Conservation (phyloP, 2,329 filamentous ascomycete genomes). For the Trichocomaceae sp. region DNA sequence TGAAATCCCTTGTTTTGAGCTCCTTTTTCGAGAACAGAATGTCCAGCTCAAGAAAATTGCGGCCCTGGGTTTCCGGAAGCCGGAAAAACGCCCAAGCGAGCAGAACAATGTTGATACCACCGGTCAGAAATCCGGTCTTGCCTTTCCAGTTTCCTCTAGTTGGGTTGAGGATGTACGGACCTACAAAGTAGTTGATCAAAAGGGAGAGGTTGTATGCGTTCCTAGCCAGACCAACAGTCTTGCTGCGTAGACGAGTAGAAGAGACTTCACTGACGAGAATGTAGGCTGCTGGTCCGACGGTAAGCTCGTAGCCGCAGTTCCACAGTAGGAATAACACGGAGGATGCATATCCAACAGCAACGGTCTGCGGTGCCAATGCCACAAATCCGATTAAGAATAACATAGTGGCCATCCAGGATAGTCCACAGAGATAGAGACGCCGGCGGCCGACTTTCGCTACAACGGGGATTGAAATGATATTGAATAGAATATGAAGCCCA, state of each 20-base stretch:
- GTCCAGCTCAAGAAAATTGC: slow-evolving; percentile 36
- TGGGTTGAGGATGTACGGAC: slow-evolving; percentile 37
- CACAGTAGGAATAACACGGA: slow-evolving; percentile 34
- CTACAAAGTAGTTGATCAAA: slow-evolving; percentile 34
- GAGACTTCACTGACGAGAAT: slow-evolving; percentile 43
- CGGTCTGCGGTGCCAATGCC: slow-evolving; percentile 37
- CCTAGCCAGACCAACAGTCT: slow-evolving; percentile 39
- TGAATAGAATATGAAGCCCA: slow-evolving; percentile 31
- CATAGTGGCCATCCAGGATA: slow-evolving; percentile 26
- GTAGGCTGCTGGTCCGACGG: slow-evolving; percentile 40
- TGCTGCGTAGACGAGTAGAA: slow-evolving; percentile 38
- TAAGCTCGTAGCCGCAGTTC: slow-evolving; percentile 35
- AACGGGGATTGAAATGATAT: slow-evolving; percentile 27
- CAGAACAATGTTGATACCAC: slow-evolving; percentile 15
- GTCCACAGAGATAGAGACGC: slow-evolving; percentile 26
- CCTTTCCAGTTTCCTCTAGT: slow-evolving; percentile 22
- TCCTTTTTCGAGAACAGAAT: slow-evolving; percentile 55
- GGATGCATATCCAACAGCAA: slow-evolving; percentile 29
- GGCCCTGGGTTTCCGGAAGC: slow-evolving; percentile 26
- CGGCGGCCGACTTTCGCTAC: slow-evolving; percentile 29
- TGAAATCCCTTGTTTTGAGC: slow-evolving; percentile 7
- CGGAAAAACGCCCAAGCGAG: slow-evolving; percentile 11
- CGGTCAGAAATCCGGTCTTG: slow-evolving; percentile 26
- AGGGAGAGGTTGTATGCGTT: slow-evolving; percentile 35
- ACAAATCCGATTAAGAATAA: slow-evolving; percentile 34